phyloP scores from a whole-genome alignment of 2,329 filamentous ascomycete genomes.

The Graphilbum sp. region DNA sequence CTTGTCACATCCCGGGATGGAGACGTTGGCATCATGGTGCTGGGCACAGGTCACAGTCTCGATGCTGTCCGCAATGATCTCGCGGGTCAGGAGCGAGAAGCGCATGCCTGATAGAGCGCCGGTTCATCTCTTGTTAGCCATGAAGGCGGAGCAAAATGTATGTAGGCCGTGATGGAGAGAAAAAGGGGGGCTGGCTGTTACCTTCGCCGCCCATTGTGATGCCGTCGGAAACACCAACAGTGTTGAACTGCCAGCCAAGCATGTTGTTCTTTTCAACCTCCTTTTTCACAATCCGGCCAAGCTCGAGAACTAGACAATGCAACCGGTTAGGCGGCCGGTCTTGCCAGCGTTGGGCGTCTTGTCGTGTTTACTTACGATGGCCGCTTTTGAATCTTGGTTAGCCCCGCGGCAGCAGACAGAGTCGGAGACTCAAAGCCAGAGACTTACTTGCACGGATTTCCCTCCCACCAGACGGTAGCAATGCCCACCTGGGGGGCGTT shows the following conservation, averaged over 20 bases:
- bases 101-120: conserved; percentile 57
- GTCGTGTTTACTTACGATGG: conserved; percentile 25
- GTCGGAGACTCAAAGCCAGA: background rate
- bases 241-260: conserved; percentile 91
- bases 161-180: too few species aligned
- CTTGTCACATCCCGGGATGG: conserved; percentile 90
- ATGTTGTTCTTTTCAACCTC: conserved; percentile 67
- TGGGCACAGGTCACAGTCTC: conserved; percentile 88
- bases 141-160: background rate
- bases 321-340: too few species aligned
- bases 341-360: too few species aligned
- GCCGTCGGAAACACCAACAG: conserved; percentile 72
- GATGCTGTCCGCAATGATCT: conserved; percentile 88
- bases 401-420: too few species aligned
- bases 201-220: conserved; percentile 94
- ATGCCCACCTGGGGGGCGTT: conserved; percentile 81
- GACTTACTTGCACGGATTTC: conserved; percentile 83
- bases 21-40: conserved; percentile 83
- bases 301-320: conserved; percentile 68
- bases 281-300: conserved; percentile 77
- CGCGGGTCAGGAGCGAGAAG: conserved; percentile 76
- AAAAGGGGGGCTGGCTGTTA: conserved; percentile 18
- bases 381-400: too few species aligned
- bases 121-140: background rate
- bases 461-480: conserved; percentile 92